Evolutionary conservation across 2,329 filamentous ascomycete genomes (phyloP), one percentile per base, ranked within the genome.

Genomic region (Akanthomyces uredinophilus): DNA sequence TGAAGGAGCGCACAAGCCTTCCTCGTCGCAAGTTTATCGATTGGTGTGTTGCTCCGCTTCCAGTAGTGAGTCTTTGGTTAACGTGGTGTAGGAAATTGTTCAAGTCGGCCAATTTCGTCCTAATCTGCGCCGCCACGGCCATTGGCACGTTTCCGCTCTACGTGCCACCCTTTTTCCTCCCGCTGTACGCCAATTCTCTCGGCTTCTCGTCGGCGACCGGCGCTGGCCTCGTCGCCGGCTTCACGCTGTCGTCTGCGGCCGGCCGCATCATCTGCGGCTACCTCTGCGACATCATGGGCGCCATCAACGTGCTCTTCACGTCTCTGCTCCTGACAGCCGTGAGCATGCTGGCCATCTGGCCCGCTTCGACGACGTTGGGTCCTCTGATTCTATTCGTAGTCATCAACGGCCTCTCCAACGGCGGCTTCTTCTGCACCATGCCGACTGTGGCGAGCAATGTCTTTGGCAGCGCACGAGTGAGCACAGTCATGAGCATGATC

Each of bases 401-500:
- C 6, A 72, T 87, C 24, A 88, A 87, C 65, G 86, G 86, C 0
- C 72, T 80, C 43, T 78, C 81, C 5, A 87, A 87, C 66, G 86
- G 86, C 0, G 84, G 81, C 0, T 88, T 88, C 74, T 88, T 88
- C 67, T 80, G 82, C 1, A 82, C 82, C 0, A 86, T 87, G 77
- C 86, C 86, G 0, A 87, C 85, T 0, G 84, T 85, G 2, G 81
- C 87, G 0, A 80, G 81, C 0, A 84, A 80, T 65, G 78, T 85
- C 0, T 87, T 86, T 72, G 85, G 83, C 1, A 82, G 78, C 5
- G 78, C 77, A 1, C 74, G 81, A 4, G 78, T 85, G 32, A 75
- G 79, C 5, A 79, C 84, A 22, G 83, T 82, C 0, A 85, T 88
- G 80, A 79, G 83, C 7, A 87, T 87, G 83, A 78, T 84, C 35